Conservation (phyloP, 140 eudicot genomes). For the Flaveria floridana region DNA sequence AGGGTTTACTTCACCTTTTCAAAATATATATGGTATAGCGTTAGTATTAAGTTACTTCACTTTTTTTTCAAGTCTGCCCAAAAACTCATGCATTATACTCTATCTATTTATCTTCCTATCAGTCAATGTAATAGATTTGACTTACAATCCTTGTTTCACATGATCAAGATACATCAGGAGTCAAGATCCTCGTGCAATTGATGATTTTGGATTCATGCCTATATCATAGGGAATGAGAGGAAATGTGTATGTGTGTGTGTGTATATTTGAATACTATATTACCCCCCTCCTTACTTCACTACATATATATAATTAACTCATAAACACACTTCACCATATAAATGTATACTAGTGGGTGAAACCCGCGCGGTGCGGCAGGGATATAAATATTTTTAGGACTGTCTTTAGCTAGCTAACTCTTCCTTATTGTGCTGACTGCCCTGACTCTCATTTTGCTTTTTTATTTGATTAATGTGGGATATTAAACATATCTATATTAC, state of each 20-base stretch:
- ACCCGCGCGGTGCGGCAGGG: too few relatives aligned
- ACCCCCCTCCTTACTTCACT: too few relatives aligned
- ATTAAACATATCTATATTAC: too few relatives aligned
- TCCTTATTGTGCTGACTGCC: too few relatives aligned
- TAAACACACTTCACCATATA: too few relatives aligned
- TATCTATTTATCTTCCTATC: not conserved
- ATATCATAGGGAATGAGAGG: conserved; percentile 1
- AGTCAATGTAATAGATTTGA: not conserved
- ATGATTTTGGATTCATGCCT: not conserved
- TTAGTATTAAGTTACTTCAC: not conserved
- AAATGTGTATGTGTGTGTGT: not conserved
- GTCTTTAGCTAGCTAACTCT: too few relatives aligned
- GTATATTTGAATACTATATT: too few relatives aligned
- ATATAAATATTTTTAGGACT: too few relatives aligned
- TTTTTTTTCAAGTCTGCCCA: not conserved
- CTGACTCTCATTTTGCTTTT: too few relatives aligned
- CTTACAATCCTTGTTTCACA: not conserved
- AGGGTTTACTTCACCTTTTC: not conserved
- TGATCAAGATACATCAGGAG: not conserved
- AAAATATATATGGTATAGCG: not conserved
- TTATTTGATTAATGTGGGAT: too few relatives aligned
- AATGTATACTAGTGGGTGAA: too few relatives aligned
- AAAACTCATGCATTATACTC: not conserved
- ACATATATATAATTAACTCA: too few relatives aligned
- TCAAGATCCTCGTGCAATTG: not conserved